Evolutionary conservation across 768 basidiomycete genomes (phyloP).

Genomic region (Lactarius sp.): DNA sequence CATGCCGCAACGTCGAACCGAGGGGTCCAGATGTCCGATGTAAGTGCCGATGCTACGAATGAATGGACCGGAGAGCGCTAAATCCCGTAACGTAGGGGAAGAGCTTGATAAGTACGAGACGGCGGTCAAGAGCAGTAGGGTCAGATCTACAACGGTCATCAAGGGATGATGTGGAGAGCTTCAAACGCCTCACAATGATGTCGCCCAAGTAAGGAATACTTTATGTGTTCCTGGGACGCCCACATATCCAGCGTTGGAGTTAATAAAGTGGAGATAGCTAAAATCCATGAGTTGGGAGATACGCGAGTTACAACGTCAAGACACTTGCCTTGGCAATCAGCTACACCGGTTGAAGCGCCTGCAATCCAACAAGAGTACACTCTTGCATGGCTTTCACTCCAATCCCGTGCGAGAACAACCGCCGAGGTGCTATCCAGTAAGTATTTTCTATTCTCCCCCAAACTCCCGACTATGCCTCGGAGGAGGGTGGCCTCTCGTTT

Average conservation of each 20-base stretch:
- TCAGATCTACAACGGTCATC: constrained; percentile 50
- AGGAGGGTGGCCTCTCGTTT: constrained; percentile 55
- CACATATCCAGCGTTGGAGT: constrained; percentile 55
- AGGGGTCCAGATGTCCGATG: constrained; percentile 68
- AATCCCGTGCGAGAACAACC: constrained; percentile 51
- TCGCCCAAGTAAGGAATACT: constrained; percentile 65
- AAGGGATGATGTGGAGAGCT: background rate
- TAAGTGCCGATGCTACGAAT: constrained; percentile 68
- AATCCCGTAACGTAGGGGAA: constrained; percentile 41
- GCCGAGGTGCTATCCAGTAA: constrained; percentile 48
- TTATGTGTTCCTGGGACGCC: constrained; percentile 74
- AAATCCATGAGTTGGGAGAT: constrained; percentile 8
- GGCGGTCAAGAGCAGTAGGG: constrained; percentile 61
- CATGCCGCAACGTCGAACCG: constrained; percentile 88
- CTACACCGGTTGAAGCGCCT: constrained; percentile 37
- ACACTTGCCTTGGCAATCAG: constrained; percentile 33
- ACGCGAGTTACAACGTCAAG: background rate
- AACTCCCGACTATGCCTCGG: constrained; percentile 46
- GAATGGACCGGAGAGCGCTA: constrained; percentile 56
- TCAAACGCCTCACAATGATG: constrained; percentile 61
- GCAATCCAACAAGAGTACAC: constrained; percentile 70
- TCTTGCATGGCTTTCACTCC: constrained; percentile 54
- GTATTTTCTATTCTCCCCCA: constrained; percentile 41
- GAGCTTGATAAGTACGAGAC: constrained; percentile 54
- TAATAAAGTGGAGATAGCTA: constrained; percentile 48